Conservation (phyloP, 306 rosid species). For the Luffa aegyptiaca region DNA sequence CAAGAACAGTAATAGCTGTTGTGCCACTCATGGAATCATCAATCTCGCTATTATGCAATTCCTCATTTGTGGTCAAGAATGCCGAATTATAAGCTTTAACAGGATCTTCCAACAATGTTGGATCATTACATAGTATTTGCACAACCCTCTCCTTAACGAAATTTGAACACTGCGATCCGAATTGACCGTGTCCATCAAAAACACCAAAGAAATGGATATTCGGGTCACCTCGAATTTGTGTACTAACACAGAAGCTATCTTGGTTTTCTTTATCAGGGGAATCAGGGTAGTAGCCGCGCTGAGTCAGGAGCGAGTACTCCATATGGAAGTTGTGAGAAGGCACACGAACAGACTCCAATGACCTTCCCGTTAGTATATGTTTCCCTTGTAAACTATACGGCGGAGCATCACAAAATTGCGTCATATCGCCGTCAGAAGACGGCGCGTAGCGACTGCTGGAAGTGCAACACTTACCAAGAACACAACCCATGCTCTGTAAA, state of each 20-base stretch:
- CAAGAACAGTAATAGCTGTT: slow-evolving; percentile 80
- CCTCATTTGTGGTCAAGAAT: slow-evolving; percentile 46
- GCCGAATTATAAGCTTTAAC: slow-evolving; percentile 62
- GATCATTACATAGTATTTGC: slow-evolving; percentile 44
- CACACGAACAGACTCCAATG: slow-evolving; percentile 53
- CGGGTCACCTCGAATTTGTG: slow-evolving; percentile 65
- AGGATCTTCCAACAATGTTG: slow-evolving; percentile 55
- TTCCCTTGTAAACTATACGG: slow-evolving; percentile 37
- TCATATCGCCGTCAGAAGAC: slow-evolving; percentile 42
- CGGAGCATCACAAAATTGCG: slow-evolving; percentile 34
- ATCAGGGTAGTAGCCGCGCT: slow-evolving; percentile 93
- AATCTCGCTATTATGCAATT: slow-evolving; percentile 47
- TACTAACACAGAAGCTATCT: slow-evolving; percentile 63
- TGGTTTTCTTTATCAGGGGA: slow-evolving; percentile 74
- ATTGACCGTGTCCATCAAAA: slow-evolving; percentile 89
- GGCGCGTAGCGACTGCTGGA: slow-evolving; percentile 30
- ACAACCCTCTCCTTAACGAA: slow-evolving; percentile 67
- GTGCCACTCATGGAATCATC: slow-evolving; percentile 98
- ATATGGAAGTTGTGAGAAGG: slow-evolving; percentile 62
- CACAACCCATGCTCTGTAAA: slow-evolving; percentile 65
- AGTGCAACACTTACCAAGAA: slow-evolving; percentile 65
- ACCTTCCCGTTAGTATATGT: slow-evolving; percentile 57
- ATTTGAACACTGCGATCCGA: slow-evolving; percentile 64
- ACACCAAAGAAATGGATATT: slow-evolving; percentile 85
- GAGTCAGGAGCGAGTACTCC: slow-evolving; percentile 72